Evolutionary conservation across 2,329 filamentous ascomycete genomes (phyloP).

Genomic region (Apiospora hydei): DNA sequence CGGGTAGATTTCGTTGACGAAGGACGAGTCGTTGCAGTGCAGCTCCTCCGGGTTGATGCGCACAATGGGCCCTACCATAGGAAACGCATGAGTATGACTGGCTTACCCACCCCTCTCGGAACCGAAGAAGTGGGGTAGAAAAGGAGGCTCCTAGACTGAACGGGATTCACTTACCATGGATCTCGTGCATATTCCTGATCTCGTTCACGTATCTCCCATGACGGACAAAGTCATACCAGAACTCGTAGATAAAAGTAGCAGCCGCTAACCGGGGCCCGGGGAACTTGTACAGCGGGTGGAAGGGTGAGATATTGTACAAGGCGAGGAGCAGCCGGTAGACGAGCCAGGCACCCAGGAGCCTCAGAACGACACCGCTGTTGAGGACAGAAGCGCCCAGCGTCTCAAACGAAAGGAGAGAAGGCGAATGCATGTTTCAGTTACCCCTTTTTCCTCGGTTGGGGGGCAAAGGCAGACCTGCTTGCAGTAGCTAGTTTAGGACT

Average conservation of each 20-base stretch:
- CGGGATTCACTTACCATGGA: conserved; percentile 32
- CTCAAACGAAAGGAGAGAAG: background rate
- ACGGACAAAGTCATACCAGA: conserved; percentile 32
- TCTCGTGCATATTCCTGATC: conserved; percentile 35
- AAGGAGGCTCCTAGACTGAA: background rate
- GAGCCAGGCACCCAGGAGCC: background rate
- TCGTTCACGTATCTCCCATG: conserved; percentile 31
- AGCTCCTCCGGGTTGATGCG: too few species aligned
- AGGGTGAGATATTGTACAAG: conserved; percentile 35
- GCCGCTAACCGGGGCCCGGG: conserved; percentile 35
- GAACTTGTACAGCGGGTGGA: conserved; percentile 33
- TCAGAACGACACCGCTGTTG: background rate
- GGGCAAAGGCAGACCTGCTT: background rate
- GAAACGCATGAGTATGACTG: too few species aligned
- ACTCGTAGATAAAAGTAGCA: conserved; percentile 32
- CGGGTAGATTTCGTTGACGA: too few species aligned
- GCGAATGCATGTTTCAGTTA: background rate
- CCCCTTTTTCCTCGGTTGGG: background rate
- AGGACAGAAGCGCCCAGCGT: background rate
- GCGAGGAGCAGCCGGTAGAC: conserved; percentile 28
- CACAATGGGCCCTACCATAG: conserved; percentile 22
- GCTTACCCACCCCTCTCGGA: background rate
- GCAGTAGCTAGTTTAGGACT: background rate
- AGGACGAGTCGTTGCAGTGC: conserved; percentile 27
- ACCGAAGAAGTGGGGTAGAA: background rate